Evolutionary conservation across 1,284 basidiomycete genomes (phyloP), one percentile per base, ranked within the genome.

Genomic region (Moesziomyces aphidis): DNA sequence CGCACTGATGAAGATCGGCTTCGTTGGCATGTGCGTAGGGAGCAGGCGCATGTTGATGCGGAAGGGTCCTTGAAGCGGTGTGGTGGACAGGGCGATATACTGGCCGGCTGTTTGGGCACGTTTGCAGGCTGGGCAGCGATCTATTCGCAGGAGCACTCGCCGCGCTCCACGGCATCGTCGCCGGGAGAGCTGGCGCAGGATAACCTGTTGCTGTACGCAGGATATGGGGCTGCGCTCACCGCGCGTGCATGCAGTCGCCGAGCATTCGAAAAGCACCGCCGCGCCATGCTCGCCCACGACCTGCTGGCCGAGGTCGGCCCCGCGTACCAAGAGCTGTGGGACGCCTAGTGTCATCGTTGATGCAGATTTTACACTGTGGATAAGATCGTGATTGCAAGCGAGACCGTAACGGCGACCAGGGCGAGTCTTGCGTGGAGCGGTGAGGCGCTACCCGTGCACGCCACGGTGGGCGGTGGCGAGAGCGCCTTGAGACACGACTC

Each of bases 61-160:
- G 86, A 89, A 58, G 96, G 96, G 3, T 94, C 94, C 1, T 83
- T 94, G 73, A 97, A 97, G 86, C 88, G 96, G 55, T 95, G 94
- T 78, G 96, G 96, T 22, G 95, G 95, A 1, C 96, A 98, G 85
- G 96, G 96, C 0, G 96, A 99, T 85, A 90, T 99, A 50, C 85
- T 99, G 55, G 92, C 91, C 75, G 96, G 96, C 6, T 89, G 89
- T 43, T 91, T 94, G 8, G 95, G 94, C 0, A 90, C 94, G 0
- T 90, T 97, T 83, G 87, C 97, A 66, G 95, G 95, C 1, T 99
- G 96, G 95, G 93, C 92, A 3, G 92, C 92, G 84, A 94, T 93
- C 79, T 97, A 93, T 85, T 89, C 91, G 68, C 69, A 88, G 83
- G 47, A 46, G 15, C 44, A 54, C 26, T 21, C 56, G 5, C 24